Evolutionary conservation across 1,284 basidiomycete species (phyloP), one percentile per base, ranked within the genome.

Genomic region (Pseudozyma thailandica): DNA sequence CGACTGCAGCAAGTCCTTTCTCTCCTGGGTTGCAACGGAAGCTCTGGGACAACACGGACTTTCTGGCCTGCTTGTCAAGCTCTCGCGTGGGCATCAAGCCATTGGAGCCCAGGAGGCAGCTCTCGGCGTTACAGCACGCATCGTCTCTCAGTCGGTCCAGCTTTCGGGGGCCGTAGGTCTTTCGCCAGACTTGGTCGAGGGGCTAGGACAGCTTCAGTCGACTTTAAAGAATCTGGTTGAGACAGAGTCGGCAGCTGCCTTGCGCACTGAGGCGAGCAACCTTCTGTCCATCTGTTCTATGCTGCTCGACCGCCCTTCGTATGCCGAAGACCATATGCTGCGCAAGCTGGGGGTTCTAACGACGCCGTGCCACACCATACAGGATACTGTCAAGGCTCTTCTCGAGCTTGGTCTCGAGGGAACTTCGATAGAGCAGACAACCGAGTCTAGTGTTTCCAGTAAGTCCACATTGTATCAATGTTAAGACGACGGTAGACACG

Each of bases 261-360:
- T 64, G 20, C 55, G 55, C 10, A 52, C 56, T 10, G 50, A 57
- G 30, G 54, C 55, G 0, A 45, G 37, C 42, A 64, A 58, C 20
- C 30, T 64, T 50, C 61, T 37, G 41, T 50, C 58, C 33, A 54
- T 64, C 46, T 64, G 61, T 25, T 39, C 31, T 15, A 49, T 42
- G 20, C 41, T 58, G 4, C 46, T 53, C 18, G 21, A 43, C n/a
- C 47, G 33, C 13, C n/a, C 18, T 9, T 16, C 30, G 8, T 4
- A 21, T 8, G 20, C 18, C 16, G 28, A 50, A 8, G 15, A 6
- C 12, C 18, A 6, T 9, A 13, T 42, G 26, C 18, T 45, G 10
- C 30, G 4, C 21, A 58, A 38, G 43, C n/a, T 58, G 10, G 20
- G 33, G 6, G 25, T 42, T 13, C n/a, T 64, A 2, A 47, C 43